Evolutionary conservation across 164 flowering plant genomes (phyloP).

Genomic region (Annona cherimola): DNA sequence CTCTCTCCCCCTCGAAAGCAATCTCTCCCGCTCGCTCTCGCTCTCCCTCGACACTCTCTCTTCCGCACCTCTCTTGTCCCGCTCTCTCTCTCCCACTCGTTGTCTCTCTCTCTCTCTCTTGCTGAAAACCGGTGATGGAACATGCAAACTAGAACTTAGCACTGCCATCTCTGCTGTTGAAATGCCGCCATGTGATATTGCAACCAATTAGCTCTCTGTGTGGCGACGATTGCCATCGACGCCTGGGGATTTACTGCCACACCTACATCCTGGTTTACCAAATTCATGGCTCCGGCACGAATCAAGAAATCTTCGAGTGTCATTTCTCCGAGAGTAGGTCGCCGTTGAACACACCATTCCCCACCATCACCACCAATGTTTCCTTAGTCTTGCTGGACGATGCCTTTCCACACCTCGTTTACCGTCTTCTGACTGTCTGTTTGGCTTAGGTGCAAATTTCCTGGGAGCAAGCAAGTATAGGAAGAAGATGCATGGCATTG

Average conservation of each 20-base stretch:
- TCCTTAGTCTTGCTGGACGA: conserved; percentile 18
- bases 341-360: conserved; percentile 13
- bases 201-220: conserved; percentile 29
- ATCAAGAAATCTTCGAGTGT: conserved; percentile 33
- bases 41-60: no score
- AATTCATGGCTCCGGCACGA: conserved; percentile 24
- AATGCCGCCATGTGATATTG: conserved; percentile 24
- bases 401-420: conserved; percentile 33
- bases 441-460: conserved; percentile 20
- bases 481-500: conserved; percentile 16
- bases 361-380: conserved; percentile 5
- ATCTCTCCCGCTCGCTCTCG: no score
- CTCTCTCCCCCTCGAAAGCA: no score
- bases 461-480: conserved; percentile 11
- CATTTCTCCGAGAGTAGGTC: conserved; percentile 18
- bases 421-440: conserved; percentile 23
- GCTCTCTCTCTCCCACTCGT: no score
- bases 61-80: no score
- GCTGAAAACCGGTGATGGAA: conserved; percentile 19
- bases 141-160: conserved; percentile 18
- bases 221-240: conserved; percentile 18
- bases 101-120: no score
- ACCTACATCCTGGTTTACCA: conserved; percentile 12
- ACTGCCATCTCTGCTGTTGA: conserved; percentile 16
- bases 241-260: conserved; percentile 14